Conservation (phyloP, 208 protist genomes). For the Herpetomonas tarakana region DNA sequence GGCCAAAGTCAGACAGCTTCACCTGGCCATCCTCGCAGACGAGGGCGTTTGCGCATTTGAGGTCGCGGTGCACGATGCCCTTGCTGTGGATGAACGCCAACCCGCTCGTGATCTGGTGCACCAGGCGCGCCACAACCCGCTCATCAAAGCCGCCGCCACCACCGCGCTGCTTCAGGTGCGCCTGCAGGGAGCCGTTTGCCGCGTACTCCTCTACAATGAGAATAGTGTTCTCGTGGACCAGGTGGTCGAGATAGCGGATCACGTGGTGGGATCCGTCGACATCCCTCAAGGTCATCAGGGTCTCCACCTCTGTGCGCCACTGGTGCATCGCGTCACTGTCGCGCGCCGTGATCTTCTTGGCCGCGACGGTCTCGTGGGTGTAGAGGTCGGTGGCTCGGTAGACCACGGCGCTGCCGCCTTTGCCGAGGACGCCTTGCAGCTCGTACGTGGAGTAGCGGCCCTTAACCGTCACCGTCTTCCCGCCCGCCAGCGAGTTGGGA, state of each 20-base stretch:
- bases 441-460: slow-evolving; percentile 80
- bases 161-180: slow-evolving; percentile 24
- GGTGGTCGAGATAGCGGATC: slow-evolving; percentile 81
- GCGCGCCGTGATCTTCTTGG: slow-evolving; percentile 61
- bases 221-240: slow-evolving; percentile 51
- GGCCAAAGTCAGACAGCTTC: slow-evolving; percentile 90
- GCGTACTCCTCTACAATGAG: slow-evolving; percentile 79
- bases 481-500: slow-evolving; percentile 11
- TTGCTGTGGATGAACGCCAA: slow-evolving; percentile 65
- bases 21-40: slow-evolving; percentile 52
- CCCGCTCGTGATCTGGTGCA: slow-evolving; percentile 59
- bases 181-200: slow-evolving; percentile 54
- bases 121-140: slow-evolving; percentile 24
- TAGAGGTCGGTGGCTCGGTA: slow-evolving; percentile 56
- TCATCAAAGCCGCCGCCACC: slow-evolving; percentile 23
- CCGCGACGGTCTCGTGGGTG: slow-evolving; percentile 49
- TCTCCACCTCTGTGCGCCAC: slow-evolving; percentile 71
- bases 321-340: slow-evolving; percentile 40
- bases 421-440: slow-evolving; percentile 66
- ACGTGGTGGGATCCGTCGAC: slow-evolving; percentile 27
- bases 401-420: slow-evolving; percentile 70
- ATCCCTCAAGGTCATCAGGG: slow-evolving; percentile 45
- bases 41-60: slow-evolving; percentile 89
- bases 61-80: slow-evolving; percentile 77
- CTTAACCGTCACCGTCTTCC: slow-evolving; percentile 38